These are phyloP conservation scores for Emmonsiellopsis sp. DNA, from an alignment of 2,329 filamentous ascomycete genomes.

Conservation along the genomic window DNA sequence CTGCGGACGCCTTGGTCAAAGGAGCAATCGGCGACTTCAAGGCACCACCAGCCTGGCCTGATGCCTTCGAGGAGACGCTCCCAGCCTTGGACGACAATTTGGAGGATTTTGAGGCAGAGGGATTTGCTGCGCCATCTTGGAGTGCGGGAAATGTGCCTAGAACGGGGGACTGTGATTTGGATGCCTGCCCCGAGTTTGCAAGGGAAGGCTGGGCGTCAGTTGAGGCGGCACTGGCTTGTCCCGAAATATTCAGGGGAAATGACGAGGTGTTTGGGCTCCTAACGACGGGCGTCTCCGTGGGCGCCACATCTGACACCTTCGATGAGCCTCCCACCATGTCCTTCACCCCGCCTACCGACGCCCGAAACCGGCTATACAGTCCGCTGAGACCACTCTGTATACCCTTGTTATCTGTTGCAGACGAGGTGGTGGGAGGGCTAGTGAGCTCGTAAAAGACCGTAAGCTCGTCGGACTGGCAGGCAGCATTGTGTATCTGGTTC, in stretches of 20 bases:
- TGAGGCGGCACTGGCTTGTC: constrained; percentile 8
- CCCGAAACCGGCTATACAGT: constrained; percentile 74
- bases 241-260: constrained; percentile 17
- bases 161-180: constrained; percentile 28
- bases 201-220: constrained; percentile 14
- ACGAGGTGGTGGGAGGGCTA: constrained; percentile 46
- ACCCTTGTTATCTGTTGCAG: constrained; percentile 57
- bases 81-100: constrained; percentile 32
- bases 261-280: constrained; percentile 21
- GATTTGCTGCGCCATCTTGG: constrained; percentile 19
- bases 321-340: constrained; percentile 35
- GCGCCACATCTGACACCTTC: constrained; percentile 21
- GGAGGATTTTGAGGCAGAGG: constrained; percentile 21
- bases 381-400: constrained; percentile 81
- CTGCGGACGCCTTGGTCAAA: constrained; percentile 33
- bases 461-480: constrained; percentile 73
- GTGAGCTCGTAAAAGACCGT: constrained; percentile 94
- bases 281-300: constrained; percentile 16
- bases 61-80: constrained; percentile 34
- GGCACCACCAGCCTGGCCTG: constrained; percentile 26
- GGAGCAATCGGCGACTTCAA: constrained; percentile 29
- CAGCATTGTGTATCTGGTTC: constrained; percentile 78
- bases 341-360: constrained; percentile 65
- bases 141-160: constrained; percentile 20
- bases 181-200: constrained; percentile 25